phyloP scores from a whole-genome alignment of 768 basidiomycete species.

The Hemileccinum rubropunctum region DNA sequence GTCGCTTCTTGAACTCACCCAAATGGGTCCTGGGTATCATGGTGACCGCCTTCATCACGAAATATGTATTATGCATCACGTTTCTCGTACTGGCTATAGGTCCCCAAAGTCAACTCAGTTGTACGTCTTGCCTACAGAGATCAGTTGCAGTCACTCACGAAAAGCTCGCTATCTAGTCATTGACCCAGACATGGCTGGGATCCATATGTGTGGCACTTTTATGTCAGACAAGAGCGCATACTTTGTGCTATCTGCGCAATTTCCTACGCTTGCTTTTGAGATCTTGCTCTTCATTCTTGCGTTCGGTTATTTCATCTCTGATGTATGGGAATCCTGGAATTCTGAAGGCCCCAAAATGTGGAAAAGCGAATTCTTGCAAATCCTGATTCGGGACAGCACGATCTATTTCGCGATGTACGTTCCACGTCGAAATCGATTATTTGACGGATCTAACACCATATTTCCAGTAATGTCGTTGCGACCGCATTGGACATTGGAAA shows the following conservation, averaged over 20 bases:
- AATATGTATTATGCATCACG: background rate
- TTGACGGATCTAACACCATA: background rate
- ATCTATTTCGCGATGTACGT: slow-evolving; percentile 20
- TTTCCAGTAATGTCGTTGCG: slow-evolving; percentile 4
- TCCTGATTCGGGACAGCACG: slow-evolving; percentile 18
- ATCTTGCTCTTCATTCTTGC: slow-evolving; percentile 15
- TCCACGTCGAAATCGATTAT: background rate
- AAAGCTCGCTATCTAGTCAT: background rate
- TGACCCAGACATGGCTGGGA: background rate
- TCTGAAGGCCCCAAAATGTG: background rate
- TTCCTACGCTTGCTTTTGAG: slow-evolving; percentile 10
- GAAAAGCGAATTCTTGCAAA: slow-evolving; percentile 8
- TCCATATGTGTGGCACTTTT: slow-evolving; percentile 1
- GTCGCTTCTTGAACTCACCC: slow-evolving; percentile 2
- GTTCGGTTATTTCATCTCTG: slow-evolving; percentile 4
- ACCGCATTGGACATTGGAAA: slow-evolving; percentile 6
- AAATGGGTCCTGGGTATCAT: slow-evolving; percentile 9
- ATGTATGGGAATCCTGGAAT: slow-evolving; percentile 6
- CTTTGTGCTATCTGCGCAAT: slow-evolving; percentile 1
- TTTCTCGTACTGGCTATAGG: slow-evolving; percentile 12
- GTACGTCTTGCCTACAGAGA: slow-evolving; percentile 2
- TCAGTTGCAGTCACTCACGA: background rate
- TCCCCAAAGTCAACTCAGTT: slow-evolving; percentile 1
- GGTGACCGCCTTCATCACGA: slow-evolving; percentile 5
- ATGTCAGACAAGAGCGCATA: background rate